Percentiles rank a stretch among this genome's conserved stretches.
phyloP scores from a whole-genome alignment of 176 grass and related monocot genomes.

The Lolium perenne region DNA sequence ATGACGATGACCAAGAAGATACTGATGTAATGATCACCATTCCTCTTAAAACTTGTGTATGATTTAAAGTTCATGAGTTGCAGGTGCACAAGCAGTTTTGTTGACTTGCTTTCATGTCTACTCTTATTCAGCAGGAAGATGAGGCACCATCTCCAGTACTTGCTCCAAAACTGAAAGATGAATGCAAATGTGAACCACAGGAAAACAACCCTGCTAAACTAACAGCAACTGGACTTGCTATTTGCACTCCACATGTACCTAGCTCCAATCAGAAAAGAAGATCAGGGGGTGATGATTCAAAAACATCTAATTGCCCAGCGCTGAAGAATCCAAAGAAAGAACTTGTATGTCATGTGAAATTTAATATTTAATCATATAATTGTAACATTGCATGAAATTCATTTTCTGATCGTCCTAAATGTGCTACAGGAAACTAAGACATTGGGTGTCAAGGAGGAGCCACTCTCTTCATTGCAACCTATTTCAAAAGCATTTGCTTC shows the following conservation, averaged over 20 bases:
- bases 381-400: no score
- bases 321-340: conserved; percentile 39
- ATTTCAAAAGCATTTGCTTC: no score
- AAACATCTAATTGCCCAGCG: conserved; percentile 42
- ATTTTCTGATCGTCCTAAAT: no score
- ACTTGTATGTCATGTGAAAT: no score
- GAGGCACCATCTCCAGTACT: conserved; percentile 52
- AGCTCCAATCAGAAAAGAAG: conserved; percentile 77
- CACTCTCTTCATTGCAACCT: no score
- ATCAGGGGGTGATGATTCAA: conserved; percentile 58
- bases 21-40: conserved; percentile 52
- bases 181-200: conserved; percentile 60
- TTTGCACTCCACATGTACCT: conserved; percentile 44
- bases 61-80: background rate
- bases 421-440: no score
- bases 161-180: conserved; percentile 63
- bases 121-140: conserved; percentile 64
- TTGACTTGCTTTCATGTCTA: conserved; percentile 27
- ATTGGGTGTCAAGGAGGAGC: no score
- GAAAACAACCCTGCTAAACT: conserved; percentile 58
- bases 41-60: conserved; percentile 43
- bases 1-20: conserved; percentile 59
- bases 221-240: conserved; percentile 33
- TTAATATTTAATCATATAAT: no score
- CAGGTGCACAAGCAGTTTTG: conserved; percentile 5